Evolutionary conservation across 192 early-diverging fungal genomes (phyloP).

Genomic region (Allomyces macrogynus): DNA sequence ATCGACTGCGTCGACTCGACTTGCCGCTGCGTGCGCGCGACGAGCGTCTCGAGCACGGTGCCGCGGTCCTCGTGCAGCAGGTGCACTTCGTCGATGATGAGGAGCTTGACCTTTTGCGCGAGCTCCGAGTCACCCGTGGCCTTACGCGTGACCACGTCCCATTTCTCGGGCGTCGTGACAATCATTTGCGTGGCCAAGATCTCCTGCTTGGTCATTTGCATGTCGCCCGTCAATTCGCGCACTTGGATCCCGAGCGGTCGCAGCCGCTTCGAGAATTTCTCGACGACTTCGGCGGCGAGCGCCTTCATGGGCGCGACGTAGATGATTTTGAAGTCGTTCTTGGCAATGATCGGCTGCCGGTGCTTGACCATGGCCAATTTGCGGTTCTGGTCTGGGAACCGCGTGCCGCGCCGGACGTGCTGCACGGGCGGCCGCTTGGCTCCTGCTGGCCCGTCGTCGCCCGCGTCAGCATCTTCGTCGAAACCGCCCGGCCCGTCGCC

Average conservation of each 20-base stretch:
- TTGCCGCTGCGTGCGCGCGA: constrained; percentile 82
- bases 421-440: too few relatives aligned
- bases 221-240: constrained; percentile 88
- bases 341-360: constrained; percentile 35
- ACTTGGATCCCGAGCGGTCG: constrained; percentile 68
- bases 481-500: too few relatives aligned
- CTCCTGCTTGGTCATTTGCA: constrained; percentile 92
- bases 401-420: background rate
- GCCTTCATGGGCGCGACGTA: constrained; percentile 99
- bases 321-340: constrained; percentile 91
- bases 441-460: too few relatives aligned
- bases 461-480: too few relatives aligned
- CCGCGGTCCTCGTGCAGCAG: constrained; percentile 91
- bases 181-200: constrained; percentile 87
- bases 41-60: constrained; percentile 85
- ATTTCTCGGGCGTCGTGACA: constrained; percentile 98
- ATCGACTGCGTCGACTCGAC: constrained; percentile 78
- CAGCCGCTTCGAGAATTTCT: constrained; percentile 71
- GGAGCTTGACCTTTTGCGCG: constrained; percentile 65
- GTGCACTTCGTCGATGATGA: constrained; percentile 97
- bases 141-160: constrained; percentile 99
- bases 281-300: constrained; percentile 80
- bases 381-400: background rate
- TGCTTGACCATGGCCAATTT: background rate
- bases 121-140: constrained; percentile 84